Evolutionary conservation across 306 rosid genomes (phyloP), one percentile per base, ranked within the genome.

Genomic region (Cucurbita ficifolia): DNA sequence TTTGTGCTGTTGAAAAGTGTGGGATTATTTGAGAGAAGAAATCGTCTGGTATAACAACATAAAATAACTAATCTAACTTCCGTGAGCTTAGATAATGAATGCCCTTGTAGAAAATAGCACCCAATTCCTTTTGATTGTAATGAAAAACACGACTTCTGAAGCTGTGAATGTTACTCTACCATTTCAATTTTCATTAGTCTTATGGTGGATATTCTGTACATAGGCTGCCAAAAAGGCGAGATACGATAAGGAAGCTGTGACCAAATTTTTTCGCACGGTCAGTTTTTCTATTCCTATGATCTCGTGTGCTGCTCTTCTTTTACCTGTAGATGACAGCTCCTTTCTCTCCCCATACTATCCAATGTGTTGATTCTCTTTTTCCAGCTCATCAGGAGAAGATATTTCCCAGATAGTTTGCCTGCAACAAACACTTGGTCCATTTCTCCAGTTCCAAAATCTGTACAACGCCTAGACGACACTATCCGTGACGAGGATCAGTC

Each of bases 211-310:
- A 10, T 72, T 52, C 18, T 52, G 14, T 24, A 53, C 62, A 52
- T 86, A 95, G 99, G 97, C 99, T 64, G 97, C 96, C 70, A 95
- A 88, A 87, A 96, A 95, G 70, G 92, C 96, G 54, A 91, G 97
- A 79, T 85, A 84, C 76, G 99, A 95, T 87, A 95, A 91, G 79
- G 99, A 95, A 87, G 96, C 96, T 16, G 88, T 91, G 82, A 78
- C 78, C 81, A 95, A 86, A 76, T 95, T 95, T 78, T 95, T 95
- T 79, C 92, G 83, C 79, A 81, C 38, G 97, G 99, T 95, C 59
- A 76, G 95, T 83, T 59, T 65, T 78, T 38, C 29, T 75, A 9
- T 78, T 72, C 52, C 48, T 58, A 11, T 72, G 65, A 65, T 42
- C 39, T 73, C 8, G 14, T 57, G 55, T 9, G 4, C 50, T 56